Conservation (phyloP, 83 land plant species). For the Larix sibirica region DNA sequence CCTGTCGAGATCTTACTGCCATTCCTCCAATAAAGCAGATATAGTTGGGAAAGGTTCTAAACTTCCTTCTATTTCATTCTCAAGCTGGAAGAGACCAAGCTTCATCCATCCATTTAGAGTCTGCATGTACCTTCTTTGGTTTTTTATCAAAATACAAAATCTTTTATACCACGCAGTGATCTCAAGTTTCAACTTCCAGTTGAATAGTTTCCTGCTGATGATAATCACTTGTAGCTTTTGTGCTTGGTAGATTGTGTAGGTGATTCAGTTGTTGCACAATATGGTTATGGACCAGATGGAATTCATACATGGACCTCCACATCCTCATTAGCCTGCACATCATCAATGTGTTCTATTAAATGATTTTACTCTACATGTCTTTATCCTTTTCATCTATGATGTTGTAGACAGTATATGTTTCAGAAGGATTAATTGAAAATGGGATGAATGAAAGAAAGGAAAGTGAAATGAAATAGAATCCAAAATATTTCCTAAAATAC, state of each 20-base stretch:
- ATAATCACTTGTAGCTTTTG: slow-evolving; percentile 57
- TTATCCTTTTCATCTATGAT: no score
- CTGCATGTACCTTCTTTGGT: slow-evolving; percentile 11
- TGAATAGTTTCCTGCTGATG: slow-evolving; percentile 62
- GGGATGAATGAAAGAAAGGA: no score
- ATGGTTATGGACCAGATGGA: slow-evolving; percentile 68
- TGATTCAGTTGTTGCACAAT: slow-evolving; percentile 54
- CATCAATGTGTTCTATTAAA: not conserved
- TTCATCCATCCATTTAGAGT: slow-evolving; percentile 62
- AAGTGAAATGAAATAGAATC: no score
- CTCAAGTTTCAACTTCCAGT: slow-evolving; percentile 14
- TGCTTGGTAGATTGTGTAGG: slow-evolving; percentile 31
- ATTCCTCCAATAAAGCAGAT: slow-evolving; percentile 50
- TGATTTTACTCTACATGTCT: not conserved
- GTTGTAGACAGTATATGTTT: no score
- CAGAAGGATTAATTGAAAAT: no score
- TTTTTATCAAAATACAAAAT: slow-evolving; percentile 42
- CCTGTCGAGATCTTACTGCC: slow-evolving; percentile 70
- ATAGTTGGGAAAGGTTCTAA: slow-evolving; percentile 9
- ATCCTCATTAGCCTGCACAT: slow-evolving; percentile 63
- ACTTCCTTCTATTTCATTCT: slow-evolving; percentile 15
- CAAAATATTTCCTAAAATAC: no score
- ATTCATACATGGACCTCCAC: slow-evolving; percentile 86
- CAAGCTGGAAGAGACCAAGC: slow-evolving; percentile 51
- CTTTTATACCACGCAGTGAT: slow-evolving; percentile 47